Evolutionary conservation across 176 grass and related monocot species (phyloP).

Genomic region (Pontederia paniculata): DNA sequence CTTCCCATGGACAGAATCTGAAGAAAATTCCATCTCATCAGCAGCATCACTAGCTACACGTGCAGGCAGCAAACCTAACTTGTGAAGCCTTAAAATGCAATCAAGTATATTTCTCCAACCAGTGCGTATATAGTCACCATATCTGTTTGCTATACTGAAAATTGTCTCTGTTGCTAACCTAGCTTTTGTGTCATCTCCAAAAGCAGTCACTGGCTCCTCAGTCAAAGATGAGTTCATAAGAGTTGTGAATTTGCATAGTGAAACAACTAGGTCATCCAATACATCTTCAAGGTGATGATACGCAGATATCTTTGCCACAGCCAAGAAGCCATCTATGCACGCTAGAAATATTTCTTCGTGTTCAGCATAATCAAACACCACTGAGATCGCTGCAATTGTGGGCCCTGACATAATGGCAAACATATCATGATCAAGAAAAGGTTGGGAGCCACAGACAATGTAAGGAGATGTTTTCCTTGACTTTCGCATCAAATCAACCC

Average conservation of each 20-base stretch:
- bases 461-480: slow-evolving; percentile 70
- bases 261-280: slow-evolving; percentile 97
- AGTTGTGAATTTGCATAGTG: slow-evolving; percentile 95
- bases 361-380: slow-evolving; percentile 94
- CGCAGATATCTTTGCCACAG: slow-evolving; percentile 90
- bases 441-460: slow-evolving; percentile 68
- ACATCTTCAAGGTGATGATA: slow-evolving; percentile 95
- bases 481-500: slow-evolving; percentile 88
- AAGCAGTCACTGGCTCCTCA: slow-evolving; percentile 90
- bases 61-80: slow-evolving; percentile 84
- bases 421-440: slow-evolving; percentile 89
- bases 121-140: slow-evolving; percentile 84
- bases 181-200: slow-evolving; percentile 94
- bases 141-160: slow-evolving; percentile 82
- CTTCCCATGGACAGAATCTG: slow-evolving; percentile 74
- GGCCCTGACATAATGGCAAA: slow-evolving; percentile 97
- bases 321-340: slow-evolving; percentile 83
- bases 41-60: slow-evolving; percentile 80
- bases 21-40: slow-evolving; percentile 67
- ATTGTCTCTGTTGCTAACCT: slow-evolving; percentile 90
- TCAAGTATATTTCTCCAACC: slow-evolving; percentile 95
- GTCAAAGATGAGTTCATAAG: slow-evolving; percentile 88
- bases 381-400: slow-evolving; percentile 92
- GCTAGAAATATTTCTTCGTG: slow-evolving; percentile 63
- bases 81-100: slow-evolving; percentile 98